These are phyloP conservation scores for Candida sphagnicola DNA, from an alignment of 805 yeast species.

Conservation along the genomic window DNA sequence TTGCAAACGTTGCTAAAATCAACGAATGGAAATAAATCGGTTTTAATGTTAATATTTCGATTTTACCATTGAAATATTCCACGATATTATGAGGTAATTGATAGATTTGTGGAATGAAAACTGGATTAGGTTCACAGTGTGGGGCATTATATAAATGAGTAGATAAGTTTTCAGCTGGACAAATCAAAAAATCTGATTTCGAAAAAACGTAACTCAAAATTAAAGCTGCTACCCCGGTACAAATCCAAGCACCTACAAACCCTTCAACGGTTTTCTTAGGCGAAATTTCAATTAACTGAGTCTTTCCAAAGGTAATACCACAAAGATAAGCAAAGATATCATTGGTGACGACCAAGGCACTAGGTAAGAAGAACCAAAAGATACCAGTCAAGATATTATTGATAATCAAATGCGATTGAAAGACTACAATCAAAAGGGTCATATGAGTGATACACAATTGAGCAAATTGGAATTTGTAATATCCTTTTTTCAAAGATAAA, in stretches of 20 bases:
- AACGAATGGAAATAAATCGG: slow-evolving; percentile 91
- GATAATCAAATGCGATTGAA: slow-evolving; percentile 91
- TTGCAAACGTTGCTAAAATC: slow-evolving; percentile 87
- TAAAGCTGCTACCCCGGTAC: slow-evolving; percentile 75
- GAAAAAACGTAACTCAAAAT: slow-evolving; percentile 61
- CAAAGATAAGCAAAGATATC: slow-evolving; percentile 96
- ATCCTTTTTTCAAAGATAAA: slow-evolving; percentile 82
- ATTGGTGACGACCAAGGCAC: slow-evolving; percentile 85
- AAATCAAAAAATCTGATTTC: slow-evolving; percentile 70
- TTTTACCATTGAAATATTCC: slow-evolving; percentile 32
- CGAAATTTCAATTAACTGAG: slow-evolving; percentile 87
- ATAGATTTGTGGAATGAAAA: slow-evolving; percentile 78
- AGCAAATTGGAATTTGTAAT: slow-evolving; percentile 86
- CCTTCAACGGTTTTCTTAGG: slow-evolving; percentile 99
- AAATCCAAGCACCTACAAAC: slow-evolving; percentile 95
- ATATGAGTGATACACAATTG: slow-evolving; percentile 92
- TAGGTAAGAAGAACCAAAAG: slow-evolving; percentile 93
- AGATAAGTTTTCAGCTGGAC: slow-evolving; percentile 74
- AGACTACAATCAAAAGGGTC: slow-evolving; percentile 84
- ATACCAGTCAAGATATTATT: slow-evolving; percentile 86
- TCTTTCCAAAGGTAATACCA: slow-evolving; percentile 93
- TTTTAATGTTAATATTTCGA: slow-evolving; percentile 56
- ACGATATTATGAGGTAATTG: slow-evolving; percentile 69
- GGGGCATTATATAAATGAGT: slow-evolving; percentile 59
- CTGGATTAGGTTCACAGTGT: slow-evolving; percentile 81